Percentiles rank a stretch among this genome's conserved stretches.
These are phyloP conservation scores for Venturia oleaginea DNA, from an alignment of 2,329 filamentous ascomycete species.

Conservation along the genomic window DNA sequence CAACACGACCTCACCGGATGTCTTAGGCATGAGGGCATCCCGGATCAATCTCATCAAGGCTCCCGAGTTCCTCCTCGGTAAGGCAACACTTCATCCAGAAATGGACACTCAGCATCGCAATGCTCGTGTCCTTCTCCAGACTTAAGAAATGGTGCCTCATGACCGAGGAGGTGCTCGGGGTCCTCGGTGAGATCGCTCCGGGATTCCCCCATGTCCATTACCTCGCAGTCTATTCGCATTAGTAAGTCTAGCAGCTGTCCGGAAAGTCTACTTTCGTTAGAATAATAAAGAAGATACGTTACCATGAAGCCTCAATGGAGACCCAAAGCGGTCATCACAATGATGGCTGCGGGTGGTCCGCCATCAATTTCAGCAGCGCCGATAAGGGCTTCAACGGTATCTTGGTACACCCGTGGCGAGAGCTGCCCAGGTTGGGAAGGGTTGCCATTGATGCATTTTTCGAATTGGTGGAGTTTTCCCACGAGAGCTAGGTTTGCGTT, in stretches of 20 bases:
- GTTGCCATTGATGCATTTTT: background rate
- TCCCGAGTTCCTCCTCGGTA: too few relatives aligned
- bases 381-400: slow-evolving; percentile 27
- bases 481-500: background rate
- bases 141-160: too few relatives aligned
- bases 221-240: too few relatives aligned
- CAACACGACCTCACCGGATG: too few relatives aligned
- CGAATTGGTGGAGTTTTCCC: background rate
- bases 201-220: too few relatives aligned
- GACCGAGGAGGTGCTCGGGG: too few relatives aligned
- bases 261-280: background rate
- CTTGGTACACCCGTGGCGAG: slow-evolving; percentile 20
- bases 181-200: too few relatives aligned
- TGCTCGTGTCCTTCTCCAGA: too few relatives aligned
- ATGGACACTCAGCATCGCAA: too few relatives aligned
- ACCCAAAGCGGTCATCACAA: slow-evolving; percentile 15
- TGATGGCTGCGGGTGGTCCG: slow-evolving; percentile 14
- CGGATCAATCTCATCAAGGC: too few relatives aligned
- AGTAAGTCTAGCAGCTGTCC: background rate
- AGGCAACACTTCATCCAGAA: too few relatives aligned
- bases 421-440: background rate
- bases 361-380: slow-evolving; percentile 26
- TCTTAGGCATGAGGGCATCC: too few relatives aligned
- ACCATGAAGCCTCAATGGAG: slow-evolving; percentile 15
- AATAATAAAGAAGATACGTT: background rate